Conservation (phyloP, 306 rosid species). For the Luffa aegyptiaca region DNA sequence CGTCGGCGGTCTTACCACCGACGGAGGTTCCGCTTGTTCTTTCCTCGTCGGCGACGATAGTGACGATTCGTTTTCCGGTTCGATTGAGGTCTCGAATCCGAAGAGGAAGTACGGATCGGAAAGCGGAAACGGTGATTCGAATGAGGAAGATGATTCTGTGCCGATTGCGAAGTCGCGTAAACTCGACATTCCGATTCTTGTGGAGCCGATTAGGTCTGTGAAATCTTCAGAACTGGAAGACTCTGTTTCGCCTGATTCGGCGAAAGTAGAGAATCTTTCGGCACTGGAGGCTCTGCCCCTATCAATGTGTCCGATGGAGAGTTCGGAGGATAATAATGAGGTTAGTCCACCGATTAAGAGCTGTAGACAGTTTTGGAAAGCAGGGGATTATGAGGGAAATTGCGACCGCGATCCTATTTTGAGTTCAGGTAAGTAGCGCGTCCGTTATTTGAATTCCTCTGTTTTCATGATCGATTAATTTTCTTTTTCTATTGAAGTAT, state of each 20-base stretch:
- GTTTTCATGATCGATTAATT: not conserved
- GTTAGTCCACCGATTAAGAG: not conserved
- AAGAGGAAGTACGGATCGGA: not conserved
- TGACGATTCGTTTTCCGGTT: not conserved
- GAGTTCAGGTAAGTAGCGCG: slow-evolving; percentile 30
- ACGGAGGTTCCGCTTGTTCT: not conserved
- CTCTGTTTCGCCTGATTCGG: not conserved
- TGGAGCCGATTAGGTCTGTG: not conserved
- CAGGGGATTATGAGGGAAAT: slow-evolving; percentile 69
- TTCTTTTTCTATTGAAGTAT: not conserved
- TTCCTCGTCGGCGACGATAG: not conserved
- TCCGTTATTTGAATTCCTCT: not conserved
- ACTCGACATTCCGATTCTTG: not conserved
- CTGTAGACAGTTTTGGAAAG: slow-evolving; percentile 85
- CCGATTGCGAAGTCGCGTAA: not conserved
- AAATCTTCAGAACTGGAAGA: not conserved
- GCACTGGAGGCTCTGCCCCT: not conserved
- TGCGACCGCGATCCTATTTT: slow-evolving; percentile 19
- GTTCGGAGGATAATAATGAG: not conserved
- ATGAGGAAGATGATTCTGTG: not conserved
- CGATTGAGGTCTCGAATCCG: not conserved
- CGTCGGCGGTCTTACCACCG: not conserved
- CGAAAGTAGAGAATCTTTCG: not conserved
- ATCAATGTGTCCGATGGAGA: not conserved
- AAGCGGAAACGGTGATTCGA: not conserved